Base-by-base conservation (phyloP, 441 rosid species). In the Adansonia rubrostipa region DNA sequence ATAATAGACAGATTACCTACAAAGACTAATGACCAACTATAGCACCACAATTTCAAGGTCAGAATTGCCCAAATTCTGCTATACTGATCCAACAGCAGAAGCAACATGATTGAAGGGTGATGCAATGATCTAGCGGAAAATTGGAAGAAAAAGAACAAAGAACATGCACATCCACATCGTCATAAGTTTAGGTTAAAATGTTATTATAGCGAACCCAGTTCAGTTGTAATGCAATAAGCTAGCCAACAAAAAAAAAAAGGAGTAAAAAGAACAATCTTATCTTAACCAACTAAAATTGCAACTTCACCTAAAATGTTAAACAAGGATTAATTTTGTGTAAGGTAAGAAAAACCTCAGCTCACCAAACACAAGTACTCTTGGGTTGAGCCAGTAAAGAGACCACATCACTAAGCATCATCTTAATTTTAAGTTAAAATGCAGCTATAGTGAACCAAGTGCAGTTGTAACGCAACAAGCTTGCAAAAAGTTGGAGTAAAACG, bases 21-120 rank as follows among this genome's bases (percentile, higher is more conserved):
- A 47, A 42, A 4, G 65, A 71, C 60, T 53, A 20, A 54, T 72
- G 45, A 33, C 9, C 28, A n/a, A n/a, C 17, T 36, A 17, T 11
- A 5, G 44, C 42, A 62, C 66, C 66, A 24, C 15, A 61, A 28
- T 63, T 33, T 63, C 45, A 63, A 28, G 19, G 8, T 42, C 1
- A 6, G 20, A 44, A 13, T 58, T 73, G 76, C 40, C 72, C 76
- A 19, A 45, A 33, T 76, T 62, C 56, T 24, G 70, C 61, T 36
- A 72, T 51, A 45, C 28, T 22, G 53, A 63, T 73, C 1, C 65
- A 51, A 28, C 61, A 24, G 28, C 58, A 82, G 75, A 82, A 66
- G 36, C 11, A n/a, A 11, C 6, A 51, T 20, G 5, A 40, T 20
- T 13, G 36, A 11, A 4, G 28, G 9, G 19, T 14, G n/a, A 50